phyloP scores from a whole-genome alignment of 495 filamentous ascomycete species.

The Filosporella fistucella region DNA sequence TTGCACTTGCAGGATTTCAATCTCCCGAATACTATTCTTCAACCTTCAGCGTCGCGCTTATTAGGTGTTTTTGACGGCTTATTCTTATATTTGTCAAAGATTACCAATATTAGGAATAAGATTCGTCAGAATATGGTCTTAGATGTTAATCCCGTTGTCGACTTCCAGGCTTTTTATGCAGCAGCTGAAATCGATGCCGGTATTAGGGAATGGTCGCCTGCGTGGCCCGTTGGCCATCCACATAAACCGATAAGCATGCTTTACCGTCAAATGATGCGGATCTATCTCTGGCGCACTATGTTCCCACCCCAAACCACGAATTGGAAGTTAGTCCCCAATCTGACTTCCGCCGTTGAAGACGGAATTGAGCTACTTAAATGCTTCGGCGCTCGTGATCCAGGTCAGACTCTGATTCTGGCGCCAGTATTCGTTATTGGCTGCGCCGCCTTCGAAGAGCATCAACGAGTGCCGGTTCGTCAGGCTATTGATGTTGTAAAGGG shows the following conservation, averaged over 20 bases:
- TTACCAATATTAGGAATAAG: conserved; percentile 71
- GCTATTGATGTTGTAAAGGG: conserved; percentile 67
- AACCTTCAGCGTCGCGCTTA: conserved; percentile 68
- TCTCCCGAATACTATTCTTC: conserved; percentile 65
- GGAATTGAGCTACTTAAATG: conserved; percentile 59
- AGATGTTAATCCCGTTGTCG: conserved; percentile 63
- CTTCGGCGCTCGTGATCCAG: conserved; percentile 52
- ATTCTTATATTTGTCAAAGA: conserved; percentile 74
- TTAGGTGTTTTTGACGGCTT: conserved; percentile 82
- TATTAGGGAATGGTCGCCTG: conserved; percentile 71
- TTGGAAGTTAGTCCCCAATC: conserved; percentile 48
- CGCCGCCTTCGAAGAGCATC: conserved; percentile 64
- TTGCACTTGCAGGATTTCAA: conserved; percentile 41
- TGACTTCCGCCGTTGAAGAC: conserved; percentile 70
- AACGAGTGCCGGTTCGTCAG: conserved; percentile 63
- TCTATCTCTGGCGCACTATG: conserved; percentile 83
- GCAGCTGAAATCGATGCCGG: conserved; percentile 73
- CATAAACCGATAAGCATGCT: conserved; percentile 72
- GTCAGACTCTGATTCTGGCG: conserved; percentile 79
- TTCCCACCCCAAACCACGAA: conserved; percentile 46
- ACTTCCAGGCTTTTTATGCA: conserved; percentile 68
- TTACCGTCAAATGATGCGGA: conserved; percentile 87
- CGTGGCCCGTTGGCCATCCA: conserved; percentile 61
- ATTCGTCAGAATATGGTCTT: conserved; percentile 63
- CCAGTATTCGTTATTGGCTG: conserved; percentile 86